These are phyloP conservation scores for Carex cristatella DNA, from an alignment of 176 grass and related monocot species.

Conservation along the genomic window DNA sequence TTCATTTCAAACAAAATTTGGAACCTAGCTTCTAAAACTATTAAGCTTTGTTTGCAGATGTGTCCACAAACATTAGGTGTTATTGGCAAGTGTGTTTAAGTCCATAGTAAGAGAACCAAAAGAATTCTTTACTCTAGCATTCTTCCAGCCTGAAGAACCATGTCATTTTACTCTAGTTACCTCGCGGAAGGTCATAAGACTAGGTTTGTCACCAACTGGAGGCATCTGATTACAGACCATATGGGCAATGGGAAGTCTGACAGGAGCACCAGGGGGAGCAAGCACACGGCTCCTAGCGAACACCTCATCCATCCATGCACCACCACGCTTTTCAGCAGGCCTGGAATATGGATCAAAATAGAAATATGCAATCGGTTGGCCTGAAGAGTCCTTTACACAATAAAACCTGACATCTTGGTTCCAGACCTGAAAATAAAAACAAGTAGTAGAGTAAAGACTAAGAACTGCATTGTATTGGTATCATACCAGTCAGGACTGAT, in stretches of 20 bases:
- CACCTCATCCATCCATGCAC: conserved; percentile 98
- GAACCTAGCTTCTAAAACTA: not conserved
- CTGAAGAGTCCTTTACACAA: conserved; percentile 82
- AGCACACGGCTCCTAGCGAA: conserved; percentile 79
- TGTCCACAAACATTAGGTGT: not conserved
- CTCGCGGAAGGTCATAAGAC: conserved; percentile 99
- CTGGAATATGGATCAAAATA: conserved; percentile 98
- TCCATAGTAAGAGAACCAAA: not conserved
- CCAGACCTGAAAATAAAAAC: conserved; percentile 62
- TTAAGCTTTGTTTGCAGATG: not conserved
- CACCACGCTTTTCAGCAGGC: conserved; percentile 90
- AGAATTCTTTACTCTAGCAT: not conserved
- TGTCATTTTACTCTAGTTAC: conserved; percentile 41
- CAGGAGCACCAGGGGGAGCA: conserved; percentile 55
- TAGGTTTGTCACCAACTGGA: conserved; percentile 87
- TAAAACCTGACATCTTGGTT: conserved; percentile 91
- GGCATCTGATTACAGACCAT: conserved; percentile 98
- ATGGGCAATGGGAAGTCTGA: conserved; percentile 88
- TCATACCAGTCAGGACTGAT: not conserved
- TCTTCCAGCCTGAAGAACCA: not conserved
- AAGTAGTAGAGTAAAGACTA: conserved; percentile 17
- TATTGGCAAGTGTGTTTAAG: not conserved
- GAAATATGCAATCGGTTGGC: conserved; percentile 80
- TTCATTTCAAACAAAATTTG: conserved; percentile 1
- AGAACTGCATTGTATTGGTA: not conserved